Evolutionary conservation across 2,329 filamentous ascomycete genomes (phyloP), one percentile per base, ranked within the genome.

Genomic region (Arthrobotrys musiformis): DNA sequence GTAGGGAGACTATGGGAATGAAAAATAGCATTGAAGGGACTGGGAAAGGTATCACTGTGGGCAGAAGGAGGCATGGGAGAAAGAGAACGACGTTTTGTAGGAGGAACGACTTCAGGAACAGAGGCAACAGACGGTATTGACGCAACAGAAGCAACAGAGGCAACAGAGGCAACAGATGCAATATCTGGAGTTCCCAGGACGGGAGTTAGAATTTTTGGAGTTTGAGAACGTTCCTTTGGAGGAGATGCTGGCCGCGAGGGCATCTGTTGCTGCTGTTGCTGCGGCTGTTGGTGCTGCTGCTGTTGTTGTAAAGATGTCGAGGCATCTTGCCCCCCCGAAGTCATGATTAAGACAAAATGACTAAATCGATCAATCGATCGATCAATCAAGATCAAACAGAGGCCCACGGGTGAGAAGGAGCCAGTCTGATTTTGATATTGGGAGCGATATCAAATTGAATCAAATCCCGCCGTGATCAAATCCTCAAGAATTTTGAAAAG

Each of bases 171-270:
- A 58, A 58, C 17, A 40, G 68, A 64, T 42, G 22, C n/a, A 46
- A 76, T 50, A 50, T 76, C 72, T 24, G 64, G 64, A 61, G 44
- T 69, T 8, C 48, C 70, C 22, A 50, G 33, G 15, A 76, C 63
- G 28, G 70, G 70, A 15, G 72, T 66, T 52, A 76, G 69, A 6
- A 64, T 37, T 50, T 76, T 76, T 40, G 72, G 72, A 40, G 72
- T 76, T 35, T 76, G 72, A 60, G 72, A 76, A 50, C 56, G 72
- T 35, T 76, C 64, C 64, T 76, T 76, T 56, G 72, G 58, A 30
- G 72, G 72, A 46, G 72, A 70, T 11, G 72, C 64, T 52, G 66
- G 72, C 72, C 58, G 64, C 0, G 72, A 64, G 4, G 64, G 70
- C 70, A 54, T 28, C 64, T 76, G 72, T 17, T 60, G 60, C 42